Base-by-base conservation (phyloP, 169 alveolate species). In the Eimeria praecox region DNA sequence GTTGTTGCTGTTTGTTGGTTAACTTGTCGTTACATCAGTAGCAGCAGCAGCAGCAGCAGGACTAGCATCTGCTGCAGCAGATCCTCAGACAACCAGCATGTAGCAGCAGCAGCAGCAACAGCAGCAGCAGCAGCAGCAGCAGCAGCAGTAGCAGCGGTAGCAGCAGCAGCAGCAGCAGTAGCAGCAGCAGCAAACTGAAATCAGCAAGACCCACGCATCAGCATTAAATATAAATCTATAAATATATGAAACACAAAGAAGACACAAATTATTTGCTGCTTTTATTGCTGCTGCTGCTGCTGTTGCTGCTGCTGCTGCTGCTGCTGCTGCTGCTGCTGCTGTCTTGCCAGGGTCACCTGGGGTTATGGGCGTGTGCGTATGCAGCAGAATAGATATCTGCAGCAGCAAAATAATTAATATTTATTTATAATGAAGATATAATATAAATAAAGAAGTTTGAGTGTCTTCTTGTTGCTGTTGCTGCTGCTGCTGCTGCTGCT, bases 11-110 rank as follows among this genome's bases (percentile, higher is more conserved):
- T 27, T 77, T 38, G 27, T 33, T 16, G n/a, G 59, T 22, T 38
- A 10, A 20, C 54, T 33, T 12, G 56, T 12, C 6, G 59, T n/a
- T 8, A 8, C 56, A 14, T 14, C 87, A 33, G 46, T 54, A 77
- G 87, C 59, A 77, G 87, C 56, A 33, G 87, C 87, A 77, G 87
- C 87, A 33, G 87, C 87, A 27, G 87, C 87, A 12, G 20, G n/a
- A 38, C 59, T 54, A 77, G 87, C 87, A 77, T 46, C 87, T 35
- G 87, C 87, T 14, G 33, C 44, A 38, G 87, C 87, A 33, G 69
- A 40, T 46, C 18, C 44, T 9, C 71, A 35, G 33, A 38, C 69
- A 10, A 33, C 90, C 38, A 9, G 20, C 27, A 12, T 56, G 66
- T 20, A 56, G 66, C 66, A 56, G 66, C 66, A 14, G 66, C 66